Conservation (phyloP, 306 rosid genomes). For the Acacia crassicarpa region DNA sequence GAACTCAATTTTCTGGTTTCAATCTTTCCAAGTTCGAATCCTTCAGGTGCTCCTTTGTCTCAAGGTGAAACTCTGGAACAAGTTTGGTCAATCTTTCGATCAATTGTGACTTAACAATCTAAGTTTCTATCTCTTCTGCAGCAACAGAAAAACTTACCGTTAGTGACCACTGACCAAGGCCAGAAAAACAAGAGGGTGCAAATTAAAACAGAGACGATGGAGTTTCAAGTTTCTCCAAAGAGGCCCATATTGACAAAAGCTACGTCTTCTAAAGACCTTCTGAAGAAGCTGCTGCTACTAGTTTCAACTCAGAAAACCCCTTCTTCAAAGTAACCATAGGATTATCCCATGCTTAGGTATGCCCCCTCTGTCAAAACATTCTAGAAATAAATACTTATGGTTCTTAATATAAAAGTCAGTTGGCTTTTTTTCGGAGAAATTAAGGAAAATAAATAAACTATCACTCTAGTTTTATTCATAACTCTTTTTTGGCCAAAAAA, state of each 20-base stretch:
- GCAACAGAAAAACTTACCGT: neutral
- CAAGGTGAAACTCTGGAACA: neutral
- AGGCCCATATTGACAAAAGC: neutral
- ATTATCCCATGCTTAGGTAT: too few species aligned
- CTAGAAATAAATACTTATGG: too few species aligned
- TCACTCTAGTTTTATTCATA: too few species aligned
- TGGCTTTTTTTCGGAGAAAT: too few species aligned
- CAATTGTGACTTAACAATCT: neutral
- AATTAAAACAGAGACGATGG: neutral
- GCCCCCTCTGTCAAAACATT: too few species aligned
- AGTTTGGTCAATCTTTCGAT: neutral
- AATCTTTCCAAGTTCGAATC: neutral
- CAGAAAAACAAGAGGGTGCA: neutral
- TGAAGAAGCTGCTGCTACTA: neutral
- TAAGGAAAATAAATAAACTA: too few species aligned
- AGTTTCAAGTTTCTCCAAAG: neutral
- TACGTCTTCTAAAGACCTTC: neutral
- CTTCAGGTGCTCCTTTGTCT: neutral
- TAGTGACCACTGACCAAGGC: neutral
- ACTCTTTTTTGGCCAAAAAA: too few species aligned
- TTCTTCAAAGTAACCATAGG: neutral
- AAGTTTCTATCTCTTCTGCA: neutral
- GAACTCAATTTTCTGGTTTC: constrained; percentile 3
- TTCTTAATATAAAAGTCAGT: too few species aligned
- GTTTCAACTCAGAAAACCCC: neutral